phyloP scores from a whole-genome alignment of 768 basidiomycete species.

The Suillus alpinus region DNA sequence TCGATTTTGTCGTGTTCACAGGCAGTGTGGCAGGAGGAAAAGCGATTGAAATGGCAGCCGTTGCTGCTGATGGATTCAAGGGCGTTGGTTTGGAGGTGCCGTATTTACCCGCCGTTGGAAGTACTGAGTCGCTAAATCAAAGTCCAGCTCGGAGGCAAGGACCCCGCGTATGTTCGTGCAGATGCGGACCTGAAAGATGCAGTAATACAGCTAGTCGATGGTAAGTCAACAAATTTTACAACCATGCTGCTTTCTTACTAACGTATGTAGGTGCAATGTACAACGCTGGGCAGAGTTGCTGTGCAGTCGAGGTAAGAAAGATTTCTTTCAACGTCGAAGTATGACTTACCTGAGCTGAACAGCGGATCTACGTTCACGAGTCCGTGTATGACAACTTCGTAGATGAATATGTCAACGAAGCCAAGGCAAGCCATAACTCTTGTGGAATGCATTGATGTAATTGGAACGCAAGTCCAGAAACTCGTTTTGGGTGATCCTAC shows the following conservation, averaged over 20 bases:
- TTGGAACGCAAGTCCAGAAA: slow-evolving; percentile 37
- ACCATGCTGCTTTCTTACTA: background rate
- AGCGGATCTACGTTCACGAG: slow-evolving; percentile 95
- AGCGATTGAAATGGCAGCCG: slow-evolving; percentile 70
- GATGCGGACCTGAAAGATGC: slow-evolving; percentile 87
- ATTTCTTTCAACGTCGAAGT: background rate
- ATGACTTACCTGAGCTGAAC: background rate
- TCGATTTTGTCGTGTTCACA: slow-evolving; percentile 89
- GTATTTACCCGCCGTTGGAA: background rate
- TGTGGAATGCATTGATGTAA: background rate
- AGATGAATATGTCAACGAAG: slow-evolving; percentile 62
- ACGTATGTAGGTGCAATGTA: slow-evolving; percentile 73
- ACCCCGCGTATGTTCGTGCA: slow-evolving; percentile 90
- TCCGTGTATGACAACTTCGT: slow-evolving; percentile 80
- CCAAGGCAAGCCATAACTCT: slow-evolving; percentile 49
- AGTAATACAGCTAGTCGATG: slow-evolving; percentile 85
- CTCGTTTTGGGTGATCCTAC: slow-evolving; percentile 91
- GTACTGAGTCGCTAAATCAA: slow-evolving; percentile 6
- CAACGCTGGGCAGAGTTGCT: slow-evolving; percentile 98
- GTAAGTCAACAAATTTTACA: slow-evolving; percentile 35
- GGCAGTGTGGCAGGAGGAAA: slow-evolving; percentile 80
- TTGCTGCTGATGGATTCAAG: slow-evolving; percentile 68
- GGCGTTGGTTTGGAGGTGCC: slow-evolving; percentile 81
- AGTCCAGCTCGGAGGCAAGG: slow-evolving; percentile 88
- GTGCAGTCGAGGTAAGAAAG: slow-evolving; percentile 73